Base-by-base conservation (phyloP, 768 basidiomycete genomes). In the Mrakia frigida region DNA sequence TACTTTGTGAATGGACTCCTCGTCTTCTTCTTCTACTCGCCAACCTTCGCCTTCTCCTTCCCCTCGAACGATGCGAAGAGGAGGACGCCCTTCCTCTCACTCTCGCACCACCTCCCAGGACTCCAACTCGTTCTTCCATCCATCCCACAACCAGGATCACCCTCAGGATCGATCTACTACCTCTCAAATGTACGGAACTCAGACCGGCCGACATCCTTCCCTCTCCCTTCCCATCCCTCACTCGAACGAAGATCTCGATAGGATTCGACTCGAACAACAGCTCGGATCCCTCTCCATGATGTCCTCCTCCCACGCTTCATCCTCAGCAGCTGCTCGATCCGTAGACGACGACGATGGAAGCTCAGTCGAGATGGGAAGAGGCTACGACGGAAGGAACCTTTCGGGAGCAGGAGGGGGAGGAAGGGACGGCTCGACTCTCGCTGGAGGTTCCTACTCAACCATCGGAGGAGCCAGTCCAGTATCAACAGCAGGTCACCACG, bases 401-500 rank as follows among this genome's bases (percentile, higher is more conserved):
- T 68, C 76, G 6, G 71, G 60, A 28, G 74, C 39, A 18, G 11
- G 43, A 37, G 41, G n/a, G n/a, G n/a, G 28, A 61, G 68, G 37
- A 23, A 65, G 37, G 35, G 69, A 59, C 11, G 68, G 56, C 39
- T 69, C 74, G 50, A 56, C 52, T 11, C 21, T 65, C 63, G 39
- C 11, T 7, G 46, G 69, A 6, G 56, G 23, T 14, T 73, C 70
- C 6, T 77, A 41, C 71, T 72, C 71, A 31, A 73, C 76, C 28
- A 3, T 23, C 2, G 60, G 60, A 21, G 60, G 60, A 31, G 69
- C 75, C 21, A 71, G 56, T 52, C 76, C 76, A 46, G 76, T 92
- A 76, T 94, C 92, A 0, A 95, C 94, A 0, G 89, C 88, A 13
- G 92, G 90, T 1, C 94, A 97, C 83, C 94, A 97, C 83, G 93